Base-by-base conservation (phyloP, 176 grass and related monocot genomes). In the Paspalum notatum region DNA sequence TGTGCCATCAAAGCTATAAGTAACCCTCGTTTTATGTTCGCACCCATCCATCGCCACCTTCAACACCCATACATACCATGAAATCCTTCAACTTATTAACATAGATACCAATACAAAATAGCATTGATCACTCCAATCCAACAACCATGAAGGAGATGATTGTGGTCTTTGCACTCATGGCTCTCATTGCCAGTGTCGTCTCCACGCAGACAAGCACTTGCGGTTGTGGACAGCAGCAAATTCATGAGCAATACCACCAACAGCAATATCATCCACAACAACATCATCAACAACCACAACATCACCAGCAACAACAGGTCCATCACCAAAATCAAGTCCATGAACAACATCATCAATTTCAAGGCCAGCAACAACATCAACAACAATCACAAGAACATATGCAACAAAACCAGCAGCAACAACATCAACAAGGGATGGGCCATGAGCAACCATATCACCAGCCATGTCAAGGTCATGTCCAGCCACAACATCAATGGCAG, bases 141-240 rank as follows among this genome's bases (percentile, higher is more conserved):
- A 24, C 8, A 40, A 79, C 77, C 48, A 79, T 79, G 77, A 67
- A 66, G 18, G 38, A 18, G 37, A 53, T 79, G 8, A 4, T 67
- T 22, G n/a, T 22, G 12, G 20, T 43, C 15, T 37, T 79, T 16
- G 32, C 48, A 55, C 22, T 67, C 62, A 16, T 79, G 21, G 62
- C 20, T 26, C 62, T 79, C 14, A 13, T 40, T 5, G n/a, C 1
- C 1, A 67, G 37, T 14, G 15, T 0, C 7, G 4, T 4, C 8
- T 79, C 20, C 22, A 52, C 47, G 17, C 50, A 49, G 8, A 79
- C n/a, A 14, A 22, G 7, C 2, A 1, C 32, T 38, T 67, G 62
- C 2, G 7, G 8, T 1, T 24, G 32, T 13, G 17, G 48, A 32
- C 68, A 16, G 6, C 62, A 79, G 8, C 77, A 66, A 47, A n/a